Percentiles rank a stretch among this genome's conserved stretches.
Evolutionary conservation across 2,329 filamentous ascomycete genomes (phyloP).

Genomic region (Stachybotrys elegans): DNA sequence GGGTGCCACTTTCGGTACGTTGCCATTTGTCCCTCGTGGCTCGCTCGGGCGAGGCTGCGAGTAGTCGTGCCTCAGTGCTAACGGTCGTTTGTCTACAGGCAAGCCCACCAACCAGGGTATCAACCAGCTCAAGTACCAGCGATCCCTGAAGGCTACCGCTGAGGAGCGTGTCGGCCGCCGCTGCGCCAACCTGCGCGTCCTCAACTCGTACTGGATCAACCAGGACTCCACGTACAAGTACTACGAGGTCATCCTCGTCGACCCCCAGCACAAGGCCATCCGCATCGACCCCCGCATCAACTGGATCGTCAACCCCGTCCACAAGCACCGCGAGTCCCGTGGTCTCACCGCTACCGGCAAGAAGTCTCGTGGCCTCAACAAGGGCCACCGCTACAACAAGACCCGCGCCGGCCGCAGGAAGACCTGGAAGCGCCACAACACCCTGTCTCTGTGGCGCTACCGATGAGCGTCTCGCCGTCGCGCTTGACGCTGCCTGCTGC

Average conservation of each 20-base stretch:
- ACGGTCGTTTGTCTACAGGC: slow-evolving; percentile 50
- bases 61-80: slow-evolving; percentile 7
- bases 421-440: slow-evolving; percentile 99
- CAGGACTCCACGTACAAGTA: slow-evolving; percentile 99
- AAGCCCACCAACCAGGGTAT: slow-evolving; percentile 99
- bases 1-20: slow-evolving; percentile 97
- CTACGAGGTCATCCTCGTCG: slow-evolving; percentile 99
- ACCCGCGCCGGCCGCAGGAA: slow-evolving; percentile 94
- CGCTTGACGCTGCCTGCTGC: too few species aligned
- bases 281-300: slow-evolving; percentile 98
- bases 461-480: slow-evolving; percentile 54
- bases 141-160: slow-evolving; percentile 93
- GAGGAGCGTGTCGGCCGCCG: slow-evolving; percentile 99
- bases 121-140: slow-evolving; percentile 99
- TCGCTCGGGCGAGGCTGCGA: neutral
- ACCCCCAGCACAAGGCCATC: slow-evolving; percentile 99
- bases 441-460: slow-evolving; percentile 97
- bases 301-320: slow-evolving; percentile 99
- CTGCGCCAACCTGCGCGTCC: slow-evolving; percentile 97
- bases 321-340: slow-evolving; percentile 99
- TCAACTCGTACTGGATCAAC: slow-evolving; percentile 99
- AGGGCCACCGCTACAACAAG: slow-evolving; percentile 99
- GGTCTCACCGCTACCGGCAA: slow-evolving; percentile 98
- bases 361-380: slow-evolving; percentile 99
- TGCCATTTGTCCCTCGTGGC: slow-evolving; percentile 6